Conservation (phyloP, 2,329 filamentous ascomycete genomes). For the Verticillium longisporum region DNA sequence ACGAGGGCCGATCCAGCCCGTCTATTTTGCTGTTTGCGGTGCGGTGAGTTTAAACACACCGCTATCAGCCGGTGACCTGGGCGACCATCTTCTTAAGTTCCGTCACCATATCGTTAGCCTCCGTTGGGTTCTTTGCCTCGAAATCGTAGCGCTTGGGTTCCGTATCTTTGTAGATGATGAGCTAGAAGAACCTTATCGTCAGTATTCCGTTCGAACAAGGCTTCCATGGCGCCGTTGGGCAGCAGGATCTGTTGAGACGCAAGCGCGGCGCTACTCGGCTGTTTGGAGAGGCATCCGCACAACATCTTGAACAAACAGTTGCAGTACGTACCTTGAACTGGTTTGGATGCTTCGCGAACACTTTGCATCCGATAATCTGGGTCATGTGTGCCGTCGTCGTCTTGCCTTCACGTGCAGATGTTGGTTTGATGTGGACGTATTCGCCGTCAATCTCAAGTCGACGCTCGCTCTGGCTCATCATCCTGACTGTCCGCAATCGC, state of each 20-base stretch:
- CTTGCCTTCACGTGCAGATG: conserved; percentile 58
- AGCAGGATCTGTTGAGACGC: not conserved
- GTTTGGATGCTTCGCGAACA: conserved; percentile 70
- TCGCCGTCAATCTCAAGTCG: conserved; percentile 77
- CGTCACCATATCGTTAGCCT: conserved; percentile 71
- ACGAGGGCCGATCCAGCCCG: not conserved
- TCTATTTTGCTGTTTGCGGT: not conserved
- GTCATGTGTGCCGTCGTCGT: conserved; percentile 78
- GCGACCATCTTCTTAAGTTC: conserved; percentile 69
- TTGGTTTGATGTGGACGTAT: conserved; percentile 79
- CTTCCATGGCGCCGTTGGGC: not conserved
- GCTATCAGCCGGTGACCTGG: conserved; percentile 10
- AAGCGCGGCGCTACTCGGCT: not conserved
- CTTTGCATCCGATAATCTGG: conserved; percentile 75
- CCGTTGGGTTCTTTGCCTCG: conserved; percentile 64
- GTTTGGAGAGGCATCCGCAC: not conserved
- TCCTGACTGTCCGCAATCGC: conserved; percentile 76
- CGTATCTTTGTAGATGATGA: conserved; percentile 66
- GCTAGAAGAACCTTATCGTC: conserved; percentile 24
- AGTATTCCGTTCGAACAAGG: not conserved
- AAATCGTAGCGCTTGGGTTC: conserved; percentile 82
- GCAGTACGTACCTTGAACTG: conserved; percentile 61
- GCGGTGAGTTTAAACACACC: not conserved
- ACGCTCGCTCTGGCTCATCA: conserved; percentile 68
- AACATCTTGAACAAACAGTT: not conserved